A percentile compares a stretch with the other conserved stretches of the same genome.
These are phyloP conservation scores for Pichia cabralensis DNA, from an alignment of 805 yeast genomes.

Conservation along the genomic window DNA sequence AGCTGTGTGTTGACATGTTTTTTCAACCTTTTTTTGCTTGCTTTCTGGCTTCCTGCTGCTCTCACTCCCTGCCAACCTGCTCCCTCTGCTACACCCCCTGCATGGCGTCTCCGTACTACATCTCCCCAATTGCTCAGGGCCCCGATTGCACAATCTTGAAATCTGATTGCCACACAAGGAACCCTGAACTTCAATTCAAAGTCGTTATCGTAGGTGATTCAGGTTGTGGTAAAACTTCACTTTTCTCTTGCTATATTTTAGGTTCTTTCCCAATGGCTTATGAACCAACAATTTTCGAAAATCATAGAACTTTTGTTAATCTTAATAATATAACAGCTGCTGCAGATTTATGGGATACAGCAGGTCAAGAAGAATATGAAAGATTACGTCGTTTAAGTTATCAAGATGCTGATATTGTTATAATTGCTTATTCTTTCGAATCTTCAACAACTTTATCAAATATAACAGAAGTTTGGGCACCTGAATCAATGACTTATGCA, in stretches of 20 bases:
- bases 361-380: constrained; percentile 90
- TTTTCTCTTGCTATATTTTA: constrained; percentile 89
- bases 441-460: constrained; percentile 54
- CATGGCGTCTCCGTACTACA: no score
- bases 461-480: constrained; percentile 76
- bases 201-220: constrained; percentile 96
- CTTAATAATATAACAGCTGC: constrained; percentile 84
- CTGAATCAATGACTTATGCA: constrained; percentile 77
- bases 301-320: constrained; percentile 82
- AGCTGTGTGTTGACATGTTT: no score
- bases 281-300: constrained; percentile 95
- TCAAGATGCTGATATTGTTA: constrained; percentile 68
- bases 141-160: no score
- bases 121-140: no score
- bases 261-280: constrained; percentile 95
- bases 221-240: constrained; percentile 97
- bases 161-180: no score
- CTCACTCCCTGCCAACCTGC: no score
- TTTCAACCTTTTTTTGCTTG: no score
- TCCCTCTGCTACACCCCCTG: no score
- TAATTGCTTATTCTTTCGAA: constrained; percentile 69
- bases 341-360: constrained; percentile 90
- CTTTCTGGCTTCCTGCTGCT: no score
- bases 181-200: no score
- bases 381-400: constrained; percentile 78